These are phyloP conservation scores for Gossypium bickii DNA, from an alignment of 345 rosid genomes.

Conservation along the genomic window DNA sequence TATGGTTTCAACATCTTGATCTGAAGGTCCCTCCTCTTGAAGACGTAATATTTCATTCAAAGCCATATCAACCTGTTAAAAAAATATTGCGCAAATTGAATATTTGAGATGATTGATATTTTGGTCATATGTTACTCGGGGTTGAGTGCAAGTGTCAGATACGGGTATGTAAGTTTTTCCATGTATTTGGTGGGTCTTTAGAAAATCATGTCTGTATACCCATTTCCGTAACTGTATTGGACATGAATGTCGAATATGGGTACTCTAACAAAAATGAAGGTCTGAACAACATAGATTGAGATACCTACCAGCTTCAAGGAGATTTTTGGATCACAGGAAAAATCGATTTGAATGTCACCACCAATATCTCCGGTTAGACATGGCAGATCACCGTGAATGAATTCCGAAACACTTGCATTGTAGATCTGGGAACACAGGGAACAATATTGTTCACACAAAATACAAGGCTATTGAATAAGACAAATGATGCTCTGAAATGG, in stretches of 20 bases:
- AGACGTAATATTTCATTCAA: constrained; percentile 75
- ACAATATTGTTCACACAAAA: constrained; percentile 6
- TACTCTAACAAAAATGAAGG: background rate
- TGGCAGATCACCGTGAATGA: constrained; percentile 78
- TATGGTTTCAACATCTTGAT: constrained; percentile 63
- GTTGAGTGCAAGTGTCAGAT: background rate
- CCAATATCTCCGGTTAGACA: constrained; percentile 74
- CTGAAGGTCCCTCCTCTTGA: constrained; percentile 76
- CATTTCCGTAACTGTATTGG: background rate
- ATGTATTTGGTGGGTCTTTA: background rate
- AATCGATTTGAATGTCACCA: constrained; percentile 71
- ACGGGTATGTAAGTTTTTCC: background rate
- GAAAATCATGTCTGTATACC: background rate
- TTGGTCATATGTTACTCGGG: background rate
- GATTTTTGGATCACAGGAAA: constrained; percentile 87
- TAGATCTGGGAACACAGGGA: constrained; percentile 48
- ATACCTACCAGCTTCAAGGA: constrained; percentile 63
- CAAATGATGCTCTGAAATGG: background rate
- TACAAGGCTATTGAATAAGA: constrained; percentile 17
- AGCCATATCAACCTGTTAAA: constrained; percentile 72
- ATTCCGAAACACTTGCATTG: constrained; percentile 75
- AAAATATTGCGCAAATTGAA: background rate
- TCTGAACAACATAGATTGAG: background rate
- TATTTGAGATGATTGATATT: background rate
- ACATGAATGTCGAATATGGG: background rate